Evolutionary conservation across 2,329 filamentous ascomycete genomes (phyloP).

Genomic region (Blumeria hordei): DNA sequence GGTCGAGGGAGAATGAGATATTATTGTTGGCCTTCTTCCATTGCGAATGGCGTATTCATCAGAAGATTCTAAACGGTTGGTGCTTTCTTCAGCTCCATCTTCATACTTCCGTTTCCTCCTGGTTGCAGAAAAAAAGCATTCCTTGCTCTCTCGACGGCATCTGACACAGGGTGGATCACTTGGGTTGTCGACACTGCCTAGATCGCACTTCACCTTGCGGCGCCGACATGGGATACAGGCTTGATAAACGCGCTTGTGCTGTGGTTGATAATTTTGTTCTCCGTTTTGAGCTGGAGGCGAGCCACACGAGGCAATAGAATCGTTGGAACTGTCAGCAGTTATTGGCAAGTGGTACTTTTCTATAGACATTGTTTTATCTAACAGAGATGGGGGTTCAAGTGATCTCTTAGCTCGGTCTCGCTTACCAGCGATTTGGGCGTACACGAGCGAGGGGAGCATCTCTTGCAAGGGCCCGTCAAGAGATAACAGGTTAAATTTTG

Average conservation of each 20-base stretch:
- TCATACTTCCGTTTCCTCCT: slow-evolving; percentile 71
- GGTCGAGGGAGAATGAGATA: slow-evolving; percentile 19
- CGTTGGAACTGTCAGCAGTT: slow-evolving; percentile 4
- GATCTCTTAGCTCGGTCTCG: too few relatives aligned
- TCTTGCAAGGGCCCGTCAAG: too few relatives aligned
- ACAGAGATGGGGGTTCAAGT: too few relatives aligned
- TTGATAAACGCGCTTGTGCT: slow-evolving; percentile 18
- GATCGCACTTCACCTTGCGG: slow-evolving; percentile 31
- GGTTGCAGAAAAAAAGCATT: slow-evolving; percentile 91
- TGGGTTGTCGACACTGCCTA: slow-evolving; percentile 68
- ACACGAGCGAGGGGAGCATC: too few relatives aligned
- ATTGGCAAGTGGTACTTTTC: too few relatives aligned
- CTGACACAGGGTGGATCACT: slow-evolving; percentile 83
- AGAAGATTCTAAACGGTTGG: slow-evolving; percentile 18
- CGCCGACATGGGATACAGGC: slow-evolving; percentile 27
- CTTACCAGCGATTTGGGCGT: too few relatives aligned
- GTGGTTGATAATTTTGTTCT: slow-evolving; percentile 6
- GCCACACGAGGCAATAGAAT: slow-evolving; percentile 4
- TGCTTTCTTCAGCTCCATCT: slow-evolving; percentile 25
- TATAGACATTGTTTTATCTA: too few relatives aligned
- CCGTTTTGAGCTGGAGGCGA: slow-evolving; percentile 4
- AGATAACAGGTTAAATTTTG: too few relatives aligned
- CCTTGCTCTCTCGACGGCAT: slow-evolving; percentile 83
- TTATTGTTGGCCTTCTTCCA: slow-evolving; percentile 35
- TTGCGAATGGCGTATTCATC: slow-evolving; percentile 48